A percentile compares a stretch with the other conserved stretches of the same genome.
These are phyloP conservation scores for Sporisorium exsertum DNA, from an alignment of 1,284 basidiomycete genomes.

Conservation along the genomic window DNA sequence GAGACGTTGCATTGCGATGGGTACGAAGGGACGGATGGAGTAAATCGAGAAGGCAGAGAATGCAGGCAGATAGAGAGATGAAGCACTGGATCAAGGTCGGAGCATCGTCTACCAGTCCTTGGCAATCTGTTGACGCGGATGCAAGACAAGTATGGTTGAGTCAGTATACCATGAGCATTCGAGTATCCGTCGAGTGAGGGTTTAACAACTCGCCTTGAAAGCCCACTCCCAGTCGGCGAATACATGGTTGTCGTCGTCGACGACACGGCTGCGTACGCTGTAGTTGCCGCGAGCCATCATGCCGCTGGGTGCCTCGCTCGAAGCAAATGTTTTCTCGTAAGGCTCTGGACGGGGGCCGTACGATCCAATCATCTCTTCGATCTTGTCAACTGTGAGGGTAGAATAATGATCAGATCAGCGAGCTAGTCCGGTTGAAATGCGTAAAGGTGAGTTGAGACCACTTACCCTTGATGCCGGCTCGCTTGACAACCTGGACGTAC, in stretches of 20 bases:
- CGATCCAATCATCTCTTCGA: constrained; percentile 90
- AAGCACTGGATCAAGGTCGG: constrained; percentile 1
- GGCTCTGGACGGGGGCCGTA: constrained; percentile 74
- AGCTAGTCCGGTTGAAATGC: not conserved
- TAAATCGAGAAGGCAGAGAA: not conserved
- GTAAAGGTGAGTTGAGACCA: not conserved
- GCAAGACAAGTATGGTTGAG: not conserved
- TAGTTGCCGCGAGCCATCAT: constrained; percentile 84
- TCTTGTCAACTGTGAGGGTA: constrained; percentile 78
- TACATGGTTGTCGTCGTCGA: constrained; percentile 81
- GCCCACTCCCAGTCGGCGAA: constrained; percentile 74
- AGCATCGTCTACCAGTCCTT: constrained; percentile 57
- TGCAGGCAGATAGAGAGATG: not conserved
- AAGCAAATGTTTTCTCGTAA: constrained; percentile 70
- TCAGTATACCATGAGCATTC: not conserved
- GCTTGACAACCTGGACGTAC: constrained; percentile 82
- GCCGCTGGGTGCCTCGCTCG: constrained; percentile 73
- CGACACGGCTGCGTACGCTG: constrained; percentile 80
- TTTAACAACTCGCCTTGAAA: constrained; percentile 54
- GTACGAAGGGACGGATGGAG: constrained; percentile 4
- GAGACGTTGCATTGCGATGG: constrained; percentile 22
- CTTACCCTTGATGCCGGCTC: constrained; percentile 74
- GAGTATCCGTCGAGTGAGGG: not conserved
- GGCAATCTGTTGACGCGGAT: constrained; percentile 30
- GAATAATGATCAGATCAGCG: not conserved